Percentiles rank a stretch among this genome's conserved stretches.
These are phyloP conservation scores for Mortierella sp. DNA, from an alignment of 371 early-diverging fungal species.

Conservation along the genomic window DNA sequence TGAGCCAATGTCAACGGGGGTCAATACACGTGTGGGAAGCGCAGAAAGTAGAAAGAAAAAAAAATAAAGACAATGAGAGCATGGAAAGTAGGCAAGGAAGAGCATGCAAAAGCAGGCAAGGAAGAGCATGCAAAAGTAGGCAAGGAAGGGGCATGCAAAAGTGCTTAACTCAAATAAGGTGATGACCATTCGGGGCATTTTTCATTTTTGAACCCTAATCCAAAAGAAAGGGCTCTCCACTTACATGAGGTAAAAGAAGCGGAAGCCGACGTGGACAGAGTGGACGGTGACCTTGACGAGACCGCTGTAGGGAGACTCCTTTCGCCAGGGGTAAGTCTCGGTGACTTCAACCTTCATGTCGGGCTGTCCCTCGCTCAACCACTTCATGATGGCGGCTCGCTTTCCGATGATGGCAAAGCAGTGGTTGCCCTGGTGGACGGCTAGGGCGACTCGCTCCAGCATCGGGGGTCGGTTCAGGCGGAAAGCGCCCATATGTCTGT, in stretches of 20 bases:
- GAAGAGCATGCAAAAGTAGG: neutral
- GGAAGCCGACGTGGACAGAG: slow-evolving; percentile 29
- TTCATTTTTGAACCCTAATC: neutral
- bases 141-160: no score
- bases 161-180: neutral
- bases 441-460: slow-evolving; percentile 16
- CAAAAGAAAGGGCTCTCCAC: neutral
- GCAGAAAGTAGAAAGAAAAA: neutral
- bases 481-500: slow-evolving; percentile 37
- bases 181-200: neutral
- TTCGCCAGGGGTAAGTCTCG: slow-evolving; percentile 26
- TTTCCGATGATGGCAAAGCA: slow-evolving; percentile 35
- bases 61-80: neutral
- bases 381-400: slow-evolving; percentile 26
- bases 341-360: slow-evolving; percentile 12
- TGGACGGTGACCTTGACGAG: slow-evolving; percentile 28
- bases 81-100: neutral
- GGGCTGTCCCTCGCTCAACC: slow-evolving; percentile 19
- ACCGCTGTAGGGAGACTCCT: slow-evolving; percentile 16
- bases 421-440: slow-evolving; percentile 31
- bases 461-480: slow-evolving; percentile 16
- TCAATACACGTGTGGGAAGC: neutral
- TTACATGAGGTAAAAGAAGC: slow-evolving; percentile 36
- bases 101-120: neutral
- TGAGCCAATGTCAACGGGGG: neutral